phyloP scores from a whole-genome alignment of 2,329 filamentous ascomycete species.

The Phialophora chinensis region DNA sequence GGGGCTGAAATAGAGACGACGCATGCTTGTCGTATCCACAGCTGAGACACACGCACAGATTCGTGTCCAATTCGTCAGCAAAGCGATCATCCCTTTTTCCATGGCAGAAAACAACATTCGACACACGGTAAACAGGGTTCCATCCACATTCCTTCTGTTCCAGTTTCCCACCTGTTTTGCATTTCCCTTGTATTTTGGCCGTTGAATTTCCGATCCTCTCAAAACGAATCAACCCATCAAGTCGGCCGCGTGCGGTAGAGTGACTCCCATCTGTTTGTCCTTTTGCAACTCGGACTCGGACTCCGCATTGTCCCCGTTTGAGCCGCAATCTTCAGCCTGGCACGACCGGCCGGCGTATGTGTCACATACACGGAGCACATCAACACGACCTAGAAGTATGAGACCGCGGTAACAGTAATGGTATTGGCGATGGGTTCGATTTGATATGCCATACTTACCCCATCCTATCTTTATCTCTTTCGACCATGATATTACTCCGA shows the following conservation, averaged over 20 bases:
- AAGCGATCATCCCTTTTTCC: constrained; percentile 1
- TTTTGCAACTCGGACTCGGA: not conserved
- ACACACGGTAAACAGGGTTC: not conserved
- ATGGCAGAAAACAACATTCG: not conserved
- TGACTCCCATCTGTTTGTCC: not conserved
- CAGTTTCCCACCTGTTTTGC: not conserved
- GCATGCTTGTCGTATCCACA: constrained; percentile 8
- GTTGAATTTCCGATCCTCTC: no score
- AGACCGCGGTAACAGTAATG: not conserved
- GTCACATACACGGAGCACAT: not conserved
- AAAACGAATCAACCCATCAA: no score
- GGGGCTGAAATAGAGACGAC: constrained; percentile 1
- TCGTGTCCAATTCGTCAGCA: constrained; percentile 3
- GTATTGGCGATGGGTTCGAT: not conserved
- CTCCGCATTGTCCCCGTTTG: not conserved
- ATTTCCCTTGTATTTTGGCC: not conserved
- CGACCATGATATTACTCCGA: constrained; percentile 24
- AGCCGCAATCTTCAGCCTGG: not conserved
- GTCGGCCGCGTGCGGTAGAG: not conserved
- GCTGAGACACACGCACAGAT: constrained; percentile 9
- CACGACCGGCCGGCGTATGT: not conserved
- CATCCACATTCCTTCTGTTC: not conserved
- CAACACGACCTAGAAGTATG: not conserved
- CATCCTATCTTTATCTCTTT: not conserved
- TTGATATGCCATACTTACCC: not conserved